phyloP scores from a whole-genome alignment of 1,284 basidiomycete genomes.

The Pterulicium gracile region DNA sequence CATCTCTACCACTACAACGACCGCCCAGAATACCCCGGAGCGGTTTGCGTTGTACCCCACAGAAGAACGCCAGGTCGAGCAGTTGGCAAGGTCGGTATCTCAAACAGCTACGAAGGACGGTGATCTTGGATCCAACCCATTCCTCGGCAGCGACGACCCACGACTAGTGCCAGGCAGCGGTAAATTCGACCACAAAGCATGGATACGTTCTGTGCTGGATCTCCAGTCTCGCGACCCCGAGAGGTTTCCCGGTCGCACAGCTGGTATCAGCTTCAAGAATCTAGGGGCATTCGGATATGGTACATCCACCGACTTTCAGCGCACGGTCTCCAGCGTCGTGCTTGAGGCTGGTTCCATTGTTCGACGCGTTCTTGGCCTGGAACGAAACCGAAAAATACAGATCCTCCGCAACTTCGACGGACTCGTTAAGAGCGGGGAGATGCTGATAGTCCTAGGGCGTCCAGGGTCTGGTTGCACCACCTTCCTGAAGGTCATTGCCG shows the following conservation, averaged over 20 bases:
- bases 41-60: no score
- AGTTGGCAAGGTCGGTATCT: not conserved
- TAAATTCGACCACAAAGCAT: slow-evolving; percentile 27
- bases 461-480: slow-evolving; percentile 20
- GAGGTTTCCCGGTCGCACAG: slow-evolving; percentile 19
- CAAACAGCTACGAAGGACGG: not conserved
- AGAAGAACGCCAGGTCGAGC: no score
- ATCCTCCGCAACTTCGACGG: slow-evolving; percentile 32
- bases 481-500: slow-evolving; percentile 5
- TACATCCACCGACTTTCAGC: slow-evolving; percentile 32
- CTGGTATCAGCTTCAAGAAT: slow-evolving; percentile 32
- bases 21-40: no score
- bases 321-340: slow-evolving; percentile 30
- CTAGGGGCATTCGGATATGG: slow-evolving; percentile 32
- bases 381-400: slow-evolving; percentile 18
- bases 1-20: no score
- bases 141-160: slow-evolving; percentile 12
- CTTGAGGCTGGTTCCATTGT: slow-evolving; percentile 23
- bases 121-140: slow-evolving; percentile 7
- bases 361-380: slow-evolving; percentile 13
- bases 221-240: slow-evolving; percentile 19
- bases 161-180: slow-evolving; percentile 27
- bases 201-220: slow-evolving; percentile 21
- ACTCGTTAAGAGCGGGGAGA: slow-evolving; percentile 25
- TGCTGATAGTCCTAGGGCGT: slow-evolving; percentile 44